Base-by-base conservation (phyloP, 1,284 basidiomycete species). In the Cryptococcus deneoformans region DNA sequence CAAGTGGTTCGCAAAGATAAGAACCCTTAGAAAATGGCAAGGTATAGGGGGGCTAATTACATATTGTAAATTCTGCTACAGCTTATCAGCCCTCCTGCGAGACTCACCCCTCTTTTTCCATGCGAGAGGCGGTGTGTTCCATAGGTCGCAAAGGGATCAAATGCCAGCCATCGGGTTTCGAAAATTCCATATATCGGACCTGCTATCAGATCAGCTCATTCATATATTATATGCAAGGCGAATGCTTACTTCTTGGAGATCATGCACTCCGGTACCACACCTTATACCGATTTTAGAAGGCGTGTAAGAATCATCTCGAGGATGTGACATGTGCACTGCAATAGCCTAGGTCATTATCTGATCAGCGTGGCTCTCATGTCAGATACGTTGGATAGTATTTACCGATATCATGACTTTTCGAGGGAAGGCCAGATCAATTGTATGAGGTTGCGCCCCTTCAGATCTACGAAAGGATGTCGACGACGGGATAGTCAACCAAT, bases 361-460 rank as follows among this genome's bases (percentile, higher is more conserved):
- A 35, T 54, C 8, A 0, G 50, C 29, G 29, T 29, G 29, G 20
- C 0, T 8, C 38, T 48, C 34, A 38, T 29, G 56, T 38, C 39
- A 47, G 12, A n/a, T 20, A 24, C 43, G 16, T 37, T 50, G 6
- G 54, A 24, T 4, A 53, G 44, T 11, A 68, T 80, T 45, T 55
- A 92, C 93, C 76, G 94, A 90, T 35, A 99, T 86, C 7, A 88
- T 85, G 16, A 96, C 89, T 70, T 93, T 90, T 55, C 88, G 85
- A 8, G 92, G 87, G 73, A 99, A 99, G 70, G 95, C 90, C 54
- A 97, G 83, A 5, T 92, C 95, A 69, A 99, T 91, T 59, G 89
- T 88, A 78, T 99, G 96, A 2, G 96, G 96, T 71, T 98, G 96
- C 0, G 92, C 90, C 0, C 96, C 96, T 72, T 99, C 96, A 6